phyloP scores from a whole-genome alignment of 371 early-diverging fungal genomes.

The Lichtheimia corymbifera region DNA sequence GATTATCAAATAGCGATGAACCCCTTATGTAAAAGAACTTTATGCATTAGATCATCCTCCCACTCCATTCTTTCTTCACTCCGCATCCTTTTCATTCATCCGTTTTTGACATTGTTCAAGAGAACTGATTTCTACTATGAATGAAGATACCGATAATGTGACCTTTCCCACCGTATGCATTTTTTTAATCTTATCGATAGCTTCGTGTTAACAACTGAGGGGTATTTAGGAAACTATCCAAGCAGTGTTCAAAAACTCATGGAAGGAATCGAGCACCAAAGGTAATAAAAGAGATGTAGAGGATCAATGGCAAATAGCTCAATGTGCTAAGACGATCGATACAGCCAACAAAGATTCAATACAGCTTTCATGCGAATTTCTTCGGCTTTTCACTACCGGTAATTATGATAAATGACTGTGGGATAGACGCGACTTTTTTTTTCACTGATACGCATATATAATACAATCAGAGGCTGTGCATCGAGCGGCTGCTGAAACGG shows the following conservation, averaged over 20 bases:
- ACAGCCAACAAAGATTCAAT: not conserved
- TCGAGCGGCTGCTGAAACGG: not conserved
- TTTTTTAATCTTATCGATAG: no score
- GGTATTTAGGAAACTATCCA: not conserved
- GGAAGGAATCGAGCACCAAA: not conserved
- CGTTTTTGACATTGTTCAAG: no score
- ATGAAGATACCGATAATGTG: no score
- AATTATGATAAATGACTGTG: not conserved
- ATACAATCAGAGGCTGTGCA: not conserved
- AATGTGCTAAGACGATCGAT: not conserved
- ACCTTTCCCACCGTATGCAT: no score
- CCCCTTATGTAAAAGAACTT: slow-evolving; percentile 59
- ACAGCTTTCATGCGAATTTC: not conserved
- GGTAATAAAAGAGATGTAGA: not conserved
- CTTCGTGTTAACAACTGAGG: no score
- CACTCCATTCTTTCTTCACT: no score
- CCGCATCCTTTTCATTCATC: no score
- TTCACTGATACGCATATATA: no score
- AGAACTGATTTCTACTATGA: no score
- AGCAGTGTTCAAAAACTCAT: not conserved
- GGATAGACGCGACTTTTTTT: not conserved
- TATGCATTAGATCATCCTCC: no score
- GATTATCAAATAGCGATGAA: slow-evolving; percentile 90
- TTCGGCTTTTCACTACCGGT: not conserved
- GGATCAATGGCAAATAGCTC: not conserved